A percentile compares a stretch with the other conserved stretches of the same genome.
Evolutionary conservation across 441 rosid genomes (phyloP).

Genomic region (Eruca vesicaria): DNA sequence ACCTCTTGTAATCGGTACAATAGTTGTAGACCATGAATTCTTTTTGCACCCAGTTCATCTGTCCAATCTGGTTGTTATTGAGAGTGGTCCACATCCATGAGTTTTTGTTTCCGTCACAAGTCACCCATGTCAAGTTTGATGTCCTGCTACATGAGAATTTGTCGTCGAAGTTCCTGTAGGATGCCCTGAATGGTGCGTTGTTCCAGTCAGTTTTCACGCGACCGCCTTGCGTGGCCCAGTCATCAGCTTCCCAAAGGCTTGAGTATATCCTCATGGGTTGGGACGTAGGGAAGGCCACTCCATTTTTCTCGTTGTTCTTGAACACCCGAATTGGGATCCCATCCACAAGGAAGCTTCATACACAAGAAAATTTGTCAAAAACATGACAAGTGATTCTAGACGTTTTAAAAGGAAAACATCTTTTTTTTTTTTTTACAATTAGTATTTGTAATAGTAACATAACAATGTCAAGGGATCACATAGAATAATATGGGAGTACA

Average conservation of each 20-base stretch:
- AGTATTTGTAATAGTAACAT: not conserved
- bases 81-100: conserved; percentile 39
- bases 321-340: conserved; percentile 48
- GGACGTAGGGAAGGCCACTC: conserved; percentile 28
- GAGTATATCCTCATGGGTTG: conserved; percentile 39
- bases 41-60: conserved; percentile 41
- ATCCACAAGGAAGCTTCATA: conserved; percentile 55
- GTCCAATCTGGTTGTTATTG: conserved; percentile 2
- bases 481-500: not conserved
- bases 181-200: conserved; percentile 52
- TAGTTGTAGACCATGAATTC: conserved; percentile 44
- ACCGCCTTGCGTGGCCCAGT: conserved; percentile 67
- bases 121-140: conserved; percentile 27
- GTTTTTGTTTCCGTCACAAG: conserved; percentile 18
- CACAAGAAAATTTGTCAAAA: conserved; percentile 5
- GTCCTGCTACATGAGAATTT: conserved; percentile 29
- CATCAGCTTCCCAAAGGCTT: conserved; percentile 40
- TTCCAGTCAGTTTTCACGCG: conserved; percentile 67
- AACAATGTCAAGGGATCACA: not conserved
- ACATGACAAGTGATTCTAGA: not conserved
- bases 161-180: conserved; percentile 26
- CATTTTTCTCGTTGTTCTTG: conserved; percentile 35
- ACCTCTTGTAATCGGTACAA: conserved; percentile 41
- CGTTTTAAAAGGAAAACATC: not conserved
- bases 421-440: too few species aligned